Conservation (phyloP, 306 rosid genomes). For the Quillaja saponaria region DNA sequence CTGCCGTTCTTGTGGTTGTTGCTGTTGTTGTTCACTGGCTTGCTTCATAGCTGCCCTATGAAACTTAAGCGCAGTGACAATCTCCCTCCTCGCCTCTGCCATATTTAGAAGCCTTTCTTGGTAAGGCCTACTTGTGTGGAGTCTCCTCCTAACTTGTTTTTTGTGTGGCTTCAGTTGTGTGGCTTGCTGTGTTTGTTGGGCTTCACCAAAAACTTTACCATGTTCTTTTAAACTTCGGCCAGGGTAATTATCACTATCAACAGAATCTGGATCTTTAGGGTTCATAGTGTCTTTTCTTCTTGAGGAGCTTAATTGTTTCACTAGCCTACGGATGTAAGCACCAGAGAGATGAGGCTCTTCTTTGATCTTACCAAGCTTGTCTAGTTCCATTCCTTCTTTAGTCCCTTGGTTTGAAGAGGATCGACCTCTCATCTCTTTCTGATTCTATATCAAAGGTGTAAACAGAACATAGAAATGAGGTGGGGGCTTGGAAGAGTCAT, state of each 20-base stretch:
- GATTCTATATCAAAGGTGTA: slow-evolving; percentile 28
- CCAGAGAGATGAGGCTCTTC: slow-evolving; percentile 60
- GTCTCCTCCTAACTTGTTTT: slow-evolving; percentile 80
- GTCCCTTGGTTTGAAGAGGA: slow-evolving; percentile 36
- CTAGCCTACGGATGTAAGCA: slow-evolving; percentile 69
- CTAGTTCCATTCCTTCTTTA: slow-evolving; percentile 47
- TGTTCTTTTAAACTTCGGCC: slow-evolving; percentile 33
- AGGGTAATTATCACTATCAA: slow-evolving; percentile 27
- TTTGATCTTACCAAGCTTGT: slow-evolving; percentile 38
- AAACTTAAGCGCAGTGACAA: slow-evolving; percentile 79
- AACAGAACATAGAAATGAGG: slow-evolving; percentile 41
- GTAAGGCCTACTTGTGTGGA: slow-evolving; percentile 69
- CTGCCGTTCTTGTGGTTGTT: slow-evolving; percentile 35
- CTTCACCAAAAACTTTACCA: slow-evolving; percentile 36
- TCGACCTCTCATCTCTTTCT: slow-evolving; percentile 39
- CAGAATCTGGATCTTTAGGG: slow-evolving; percentile 36
- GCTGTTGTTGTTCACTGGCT: slow-evolving; percentile 57
- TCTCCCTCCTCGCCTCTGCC: slow-evolving; percentile 97
- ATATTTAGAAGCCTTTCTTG: slow-evolving; percentile 75
- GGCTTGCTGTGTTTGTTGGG: slow-evolving; percentile 34
- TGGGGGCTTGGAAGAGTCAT: slow-evolving; percentile 49
- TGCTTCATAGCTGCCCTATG: slow-evolving; percentile 91
- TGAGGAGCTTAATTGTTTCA: slow-evolving; percentile 64
- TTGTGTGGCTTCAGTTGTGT: slow-evolving; percentile 53
- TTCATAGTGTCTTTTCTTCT: slow-evolving; percentile 54